A percentile compares a stretch with the other conserved stretches of the same genome.
Conservation (phyloP, 2,329 filamentous ascomycete species). For the Aspergillus terreus region DNA sequence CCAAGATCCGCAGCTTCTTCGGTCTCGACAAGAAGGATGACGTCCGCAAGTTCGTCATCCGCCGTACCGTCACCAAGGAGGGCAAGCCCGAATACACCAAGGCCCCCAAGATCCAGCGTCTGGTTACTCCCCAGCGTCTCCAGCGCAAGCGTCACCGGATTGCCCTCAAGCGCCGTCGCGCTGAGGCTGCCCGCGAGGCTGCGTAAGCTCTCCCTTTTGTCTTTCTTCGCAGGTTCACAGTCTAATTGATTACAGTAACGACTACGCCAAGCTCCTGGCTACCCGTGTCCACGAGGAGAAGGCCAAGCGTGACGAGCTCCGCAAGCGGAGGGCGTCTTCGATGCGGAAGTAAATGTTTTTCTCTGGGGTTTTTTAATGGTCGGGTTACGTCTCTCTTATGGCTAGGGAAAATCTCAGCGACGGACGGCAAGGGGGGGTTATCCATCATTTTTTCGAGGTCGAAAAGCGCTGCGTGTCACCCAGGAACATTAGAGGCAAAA, state of each 20-base stretch:
- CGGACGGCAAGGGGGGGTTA: constrained; percentile 13
- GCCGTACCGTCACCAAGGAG: constrained; percentile 94
- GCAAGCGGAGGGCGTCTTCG: constrained; percentile 95
- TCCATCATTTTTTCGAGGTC: constrained; percentile 8
- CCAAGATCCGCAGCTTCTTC: constrained; percentile 99
- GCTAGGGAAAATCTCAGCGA: constrained; percentile 20
- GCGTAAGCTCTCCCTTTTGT: constrained; percentile 66
- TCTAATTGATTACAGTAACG: constrained; percentile 62
- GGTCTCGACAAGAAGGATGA: constrained; percentile 99
- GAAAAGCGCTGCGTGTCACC: constrained; percentile 6
- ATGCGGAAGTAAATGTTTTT: constrained; percentile 72
- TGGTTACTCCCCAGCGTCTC: constrained; percentile 98
- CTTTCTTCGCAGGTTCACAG: neutral
- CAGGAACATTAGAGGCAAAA: constrained; percentile 5
- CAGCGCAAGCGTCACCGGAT: constrained; percentile 99
- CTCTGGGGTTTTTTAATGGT: constrained; percentile 32
- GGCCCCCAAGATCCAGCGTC: constrained; percentile 99
- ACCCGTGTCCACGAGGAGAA: constrained; percentile 97
- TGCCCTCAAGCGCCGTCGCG: constrained; percentile 95
- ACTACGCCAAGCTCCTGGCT: constrained; percentile 93
- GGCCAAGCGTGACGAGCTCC: constrained; percentile 84
- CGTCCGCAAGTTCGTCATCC: constrained; percentile 99
- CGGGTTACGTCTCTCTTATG: constrained; percentile 34
- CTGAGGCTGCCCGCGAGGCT: constrained; percentile 98
- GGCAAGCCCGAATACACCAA: constrained; percentile 99